Evolutionary conservation across 2,329 filamentous ascomycete species (phyloP).

Genomic region (Clonostachys sp.): DNA sequence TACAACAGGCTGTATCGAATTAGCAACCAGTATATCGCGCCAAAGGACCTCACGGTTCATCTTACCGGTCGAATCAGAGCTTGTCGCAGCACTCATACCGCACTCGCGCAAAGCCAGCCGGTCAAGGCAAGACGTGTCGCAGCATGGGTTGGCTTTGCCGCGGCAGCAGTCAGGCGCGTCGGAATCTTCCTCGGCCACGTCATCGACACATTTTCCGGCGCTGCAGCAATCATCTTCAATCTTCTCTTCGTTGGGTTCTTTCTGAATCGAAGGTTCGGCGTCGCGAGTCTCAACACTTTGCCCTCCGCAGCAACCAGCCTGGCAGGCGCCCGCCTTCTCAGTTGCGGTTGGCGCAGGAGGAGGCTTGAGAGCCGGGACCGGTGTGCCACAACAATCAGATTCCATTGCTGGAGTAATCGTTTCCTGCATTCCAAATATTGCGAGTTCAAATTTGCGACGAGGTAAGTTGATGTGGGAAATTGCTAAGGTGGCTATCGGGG

Average conservation of each 20-base stretch:
- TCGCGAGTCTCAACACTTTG: no score
- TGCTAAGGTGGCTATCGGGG: no score
- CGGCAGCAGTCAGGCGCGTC: conserved; percentile 29
- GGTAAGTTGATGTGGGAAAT: no score
- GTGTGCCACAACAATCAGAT: no score
- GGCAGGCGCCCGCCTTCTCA: no score
- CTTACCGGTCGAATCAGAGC: not conserved
- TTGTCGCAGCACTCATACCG: conserved; percentile 5
- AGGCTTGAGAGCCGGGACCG: no score
- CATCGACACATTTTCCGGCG: not conserved
- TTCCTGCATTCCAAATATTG: no score
- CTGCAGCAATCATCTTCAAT: not conserved
- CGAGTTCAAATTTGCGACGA: no score
- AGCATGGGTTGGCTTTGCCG: conserved; percentile 32
- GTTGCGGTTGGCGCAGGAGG: no score
- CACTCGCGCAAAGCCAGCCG: conserved; percentile 37
- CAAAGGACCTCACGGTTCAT: not conserved
- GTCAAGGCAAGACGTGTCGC: conserved; percentile 34
- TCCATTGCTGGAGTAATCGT: no score
- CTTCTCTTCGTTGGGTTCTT: not conserved
- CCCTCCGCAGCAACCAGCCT: no score
- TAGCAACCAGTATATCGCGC: not conserved
- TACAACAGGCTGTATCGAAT: conserved; percentile 5
- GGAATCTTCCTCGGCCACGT: not conserved
- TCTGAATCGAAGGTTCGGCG: no score